Base-by-base conservation (phyloP, 352 stramenopile genomes). In the Thalassiosira mediterranea region DNA sequence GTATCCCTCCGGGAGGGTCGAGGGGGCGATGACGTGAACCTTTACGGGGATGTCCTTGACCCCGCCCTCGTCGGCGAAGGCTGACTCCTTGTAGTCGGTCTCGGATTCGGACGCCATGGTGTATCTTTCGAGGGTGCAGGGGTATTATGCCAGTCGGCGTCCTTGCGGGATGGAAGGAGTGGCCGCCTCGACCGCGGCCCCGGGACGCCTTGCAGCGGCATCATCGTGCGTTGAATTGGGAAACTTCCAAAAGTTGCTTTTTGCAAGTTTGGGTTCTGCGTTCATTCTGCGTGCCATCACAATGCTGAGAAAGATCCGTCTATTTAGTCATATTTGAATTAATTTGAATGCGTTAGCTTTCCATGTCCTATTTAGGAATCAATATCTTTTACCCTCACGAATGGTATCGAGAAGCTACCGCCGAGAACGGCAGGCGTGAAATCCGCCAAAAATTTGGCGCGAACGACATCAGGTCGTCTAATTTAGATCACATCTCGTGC, bases 21-120 rank as follows among this genome's bases (percentile, higher is more conserved):
- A 74, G n/a, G 88, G 88, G 13, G 88, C 84, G 15, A 78, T 82
- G n/a, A 93, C 85, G 26, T 89, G 74, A 28, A 91, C 80, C 72
- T 91, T 91, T 10, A 89, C 58, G 15, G 75, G 68, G 3, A 72
- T 58, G 17, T 59, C 52, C n/a, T n/a, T 29, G 8, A 13, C 17
- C 15, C 44, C 44, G 8, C 8, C n/a, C 19, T 57, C 38, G 10
- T 76, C 67, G 15, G 37, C 15, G 38, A 70, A 71, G 4, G 49
- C 31, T 11, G 71, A 28, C 46, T 73, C 64, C 32, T 74, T 74
- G 71, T 79, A 79, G 47, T 57, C 38, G 34, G 58, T 26, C 34
- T 73, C 63, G 47, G 54, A 64, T 65, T 65, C 56, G 56, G 56
- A 17, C n/a, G 38, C 38, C 37, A 58, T 67, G 47, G 51, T 72